Percentiles rank a stretch among this genome's conserved stretches.
Evolutionary conservation across 2,329 filamentous ascomycete species (phyloP).

Genomic region (Aspergillus aculeatinus): DNA sequence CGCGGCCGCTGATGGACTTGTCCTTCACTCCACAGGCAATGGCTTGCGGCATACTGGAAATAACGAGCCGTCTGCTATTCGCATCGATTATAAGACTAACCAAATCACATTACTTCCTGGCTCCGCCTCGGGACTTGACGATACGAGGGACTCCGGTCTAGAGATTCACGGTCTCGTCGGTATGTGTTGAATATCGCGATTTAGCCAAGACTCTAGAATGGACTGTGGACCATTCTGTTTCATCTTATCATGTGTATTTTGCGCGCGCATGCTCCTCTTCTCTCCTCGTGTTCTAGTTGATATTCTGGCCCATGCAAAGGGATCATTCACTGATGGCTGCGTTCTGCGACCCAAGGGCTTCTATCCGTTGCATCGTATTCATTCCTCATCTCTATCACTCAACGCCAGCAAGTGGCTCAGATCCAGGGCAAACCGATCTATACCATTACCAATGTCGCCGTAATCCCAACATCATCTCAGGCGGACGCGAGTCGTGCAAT

Average conservation of each 20-base stretch:
- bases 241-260: background rate
- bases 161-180: slow-evolving; percentile 58
- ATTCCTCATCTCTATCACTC: slow-evolving; percentile 84
- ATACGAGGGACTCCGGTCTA: slow-evolving; percentile 40
- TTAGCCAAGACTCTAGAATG: background rate
- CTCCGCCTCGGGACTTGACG: slow-evolving; percentile 24
- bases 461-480: slow-evolving; percentile 83
- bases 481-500: slow-evolving; percentile 73
- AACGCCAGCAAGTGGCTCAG: slow-evolving; percentile 83
- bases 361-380: slow-evolving; percentile 77
- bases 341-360: slow-evolving; percentile 59
- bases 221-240: background rate
- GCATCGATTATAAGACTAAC: slow-evolving; percentile 67
- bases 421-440: slow-evolving; percentile 81
- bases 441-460: slow-evolving; percentile 79
- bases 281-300: background rate
- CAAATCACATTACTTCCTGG: slow-evolving; percentile 50
- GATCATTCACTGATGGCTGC: background rate
- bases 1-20: slow-evolving; percentile 77
- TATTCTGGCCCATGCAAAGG: background rate
- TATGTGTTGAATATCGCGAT: slow-evolving; percentile 32
- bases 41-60: slow-evolving; percentile 42
- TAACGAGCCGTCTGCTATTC: slow-evolving; percentile 61
- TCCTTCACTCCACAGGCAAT: slow-evolving; percentile 70
- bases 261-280: background rate